Base-by-base conservation (phyloP, 768 basidiomycete genomes). In the Sarcodon aspratus region DNA sequence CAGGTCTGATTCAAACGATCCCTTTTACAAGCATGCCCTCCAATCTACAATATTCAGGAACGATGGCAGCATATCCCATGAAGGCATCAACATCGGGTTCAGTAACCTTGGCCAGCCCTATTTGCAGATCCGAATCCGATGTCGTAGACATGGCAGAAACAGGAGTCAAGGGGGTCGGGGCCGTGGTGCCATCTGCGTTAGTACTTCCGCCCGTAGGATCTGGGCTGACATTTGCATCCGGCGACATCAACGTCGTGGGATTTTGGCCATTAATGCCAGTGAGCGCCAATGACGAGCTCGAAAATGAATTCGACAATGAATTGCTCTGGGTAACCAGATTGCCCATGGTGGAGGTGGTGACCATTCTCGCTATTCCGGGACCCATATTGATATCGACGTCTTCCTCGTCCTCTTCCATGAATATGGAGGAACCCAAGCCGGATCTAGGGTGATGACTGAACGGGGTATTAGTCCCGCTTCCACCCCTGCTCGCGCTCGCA, bases 61-160 rank as follows among this genome's bases (percentile, higher is more conserved):
- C 82, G 60, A 90, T 84, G 34, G 85, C 78, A 15, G 87, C 86
- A 60, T 92, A 92, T 0, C 82, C 77, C 78, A 87, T 76, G 64
- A 89, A 89, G 48, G 87, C 81, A 62, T 92, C 89, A 47, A 79
- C 66, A 60, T 92, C 89, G 11, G 88, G 78, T 51, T 89, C 86
- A 0, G 89, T 87, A 6, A 91, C 82, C 63, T 88, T 89, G 33
- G 78, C 82, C 44, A 90, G 63, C 12, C 89, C 89, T 33, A 83
- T 69, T 64, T 85, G 84, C 33, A 76, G 70, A 65, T 90, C 88
- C 12, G 72, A 69, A 52, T 89, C 86, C 3, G 73, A 69, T 1
- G 87, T 89, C 12, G 79, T 75, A 13, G 40, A 6, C 48, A 91
- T 68, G 27, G 86, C 79, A 10, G 76, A 74, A 8, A 88, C 80